A percentile compares a stretch with the other conserved stretches of the same genome.
phyloP scores from a whole-genome alignment of 2,329 filamentous ascomycete species.

The Chrysoporthe deuterocubensis region DNA sequence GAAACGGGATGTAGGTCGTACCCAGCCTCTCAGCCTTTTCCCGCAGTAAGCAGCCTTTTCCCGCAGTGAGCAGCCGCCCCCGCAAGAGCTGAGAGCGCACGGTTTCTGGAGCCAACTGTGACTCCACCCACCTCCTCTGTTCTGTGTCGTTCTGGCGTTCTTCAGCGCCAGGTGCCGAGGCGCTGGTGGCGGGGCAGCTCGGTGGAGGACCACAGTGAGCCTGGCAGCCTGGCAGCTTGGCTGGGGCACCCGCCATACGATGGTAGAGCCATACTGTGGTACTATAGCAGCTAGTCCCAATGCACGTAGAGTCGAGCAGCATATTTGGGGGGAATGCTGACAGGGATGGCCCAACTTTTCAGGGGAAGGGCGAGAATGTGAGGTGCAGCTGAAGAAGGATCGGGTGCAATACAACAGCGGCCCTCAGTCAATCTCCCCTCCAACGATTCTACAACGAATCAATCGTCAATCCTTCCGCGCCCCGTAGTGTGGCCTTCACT shows the following conservation, averaged over 20 bases:
- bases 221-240: not conserved
- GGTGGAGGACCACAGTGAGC: not conserved
- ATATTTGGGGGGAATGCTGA: not conserved
- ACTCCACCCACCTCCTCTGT: not conserved
- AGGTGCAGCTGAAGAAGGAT: conserved; percentile 13
- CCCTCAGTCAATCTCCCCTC: conserved; percentile 7
- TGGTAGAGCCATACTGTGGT: not conserved
- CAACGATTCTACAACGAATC: not conserved
- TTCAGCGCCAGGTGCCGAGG: not conserved
- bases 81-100: conserved; percentile 2
- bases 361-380: not conserved
- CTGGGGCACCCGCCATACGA: not conserved
- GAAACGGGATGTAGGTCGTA: conserved; percentile 8
- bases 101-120: not conserved
- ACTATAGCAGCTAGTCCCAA: not conserved
- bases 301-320: not conserved
- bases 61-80: not conserved
- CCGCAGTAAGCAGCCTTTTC: not conserved
- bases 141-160: not conserved
- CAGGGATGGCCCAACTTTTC: not conserved
- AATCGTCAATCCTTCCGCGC: not conserved
- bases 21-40: not conserved
- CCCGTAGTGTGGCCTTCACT: not conserved
- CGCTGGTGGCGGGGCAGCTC: too few relatives aligned
- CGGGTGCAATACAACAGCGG: not conserved